phyloP scores from a whole-genome alignment of 2,329 filamentous ascomycete species.

The Emericellopsis atlantica region DNA sequence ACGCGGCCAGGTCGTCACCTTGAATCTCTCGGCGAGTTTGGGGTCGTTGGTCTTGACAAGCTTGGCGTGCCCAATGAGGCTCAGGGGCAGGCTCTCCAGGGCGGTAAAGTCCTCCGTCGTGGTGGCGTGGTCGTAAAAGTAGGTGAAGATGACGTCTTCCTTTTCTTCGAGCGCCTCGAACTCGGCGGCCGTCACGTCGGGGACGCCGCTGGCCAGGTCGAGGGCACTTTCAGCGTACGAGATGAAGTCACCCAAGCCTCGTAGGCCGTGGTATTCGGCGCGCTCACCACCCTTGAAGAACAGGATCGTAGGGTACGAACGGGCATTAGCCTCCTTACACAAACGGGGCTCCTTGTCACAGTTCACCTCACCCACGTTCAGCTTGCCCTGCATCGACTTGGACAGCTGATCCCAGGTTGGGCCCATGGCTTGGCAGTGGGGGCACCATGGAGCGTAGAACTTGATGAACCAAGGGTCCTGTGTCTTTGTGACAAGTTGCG shows the following conservation, averaged over 20 bases:
- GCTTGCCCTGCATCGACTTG: conserved; percentile 76
- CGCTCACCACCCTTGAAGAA: conserved; percentile 90
- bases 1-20: conserved; percentile 94
- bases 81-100: conserved; percentile 74
- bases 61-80: conserved; percentile 81
- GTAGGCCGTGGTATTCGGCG: conserved; percentile 84
- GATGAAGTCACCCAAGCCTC: conserved; percentile 82
- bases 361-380: conserved; percentile 94
- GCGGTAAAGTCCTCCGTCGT: conserved; percentile 85
- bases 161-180: conserved; percentile 81
- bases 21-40: conserved; percentile 67
- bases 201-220: conserved; percentile 62
- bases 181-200: conserved; percentile 62
- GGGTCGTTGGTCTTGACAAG: conserved; percentile 83
- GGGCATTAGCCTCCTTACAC: conserved; percentile 81
- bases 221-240: conserved; percentile 79
- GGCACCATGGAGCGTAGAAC: conserved; percentile 96
- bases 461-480: conserved; percentile 97
- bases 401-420: conserved; percentile 83
- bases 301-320: conserved; percentile 75
- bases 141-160: conserved; percentile 91
- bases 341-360: conserved; percentile 75
- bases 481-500: conserved; percentile 71
- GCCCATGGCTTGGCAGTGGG: conserved; percentile 86
- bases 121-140: conserved; percentile 95